These are phyloP conservation scores for Bolboschoenus planiculmis DNA, from an alignment of 176 grass and related monocot genomes.

Conservation along the genomic window DNA sequence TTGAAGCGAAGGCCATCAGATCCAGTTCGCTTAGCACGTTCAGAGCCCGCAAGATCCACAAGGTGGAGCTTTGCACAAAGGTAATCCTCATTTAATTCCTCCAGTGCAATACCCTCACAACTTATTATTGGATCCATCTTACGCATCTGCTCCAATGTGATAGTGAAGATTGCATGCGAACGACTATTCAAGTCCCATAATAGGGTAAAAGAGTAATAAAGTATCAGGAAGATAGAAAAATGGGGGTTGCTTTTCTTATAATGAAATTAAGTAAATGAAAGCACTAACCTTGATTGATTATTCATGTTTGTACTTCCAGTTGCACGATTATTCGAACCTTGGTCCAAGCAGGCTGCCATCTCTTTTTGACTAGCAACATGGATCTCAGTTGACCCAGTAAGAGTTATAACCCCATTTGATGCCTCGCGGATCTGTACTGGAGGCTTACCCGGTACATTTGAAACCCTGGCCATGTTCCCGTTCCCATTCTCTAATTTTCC, in stretches of 20 bases:
- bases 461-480: constrained; percentile 42
- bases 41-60: constrained; percentile 96
- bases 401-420: constrained; percentile 91
- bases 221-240: not conserved
- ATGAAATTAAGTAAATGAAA: not conserved
- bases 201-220: not conserved
- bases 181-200: constrained; percentile 48
- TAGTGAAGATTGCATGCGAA: constrained; percentile 99
- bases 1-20: constrained; percentile 97
- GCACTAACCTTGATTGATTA: constrained; percentile 83
- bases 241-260: not conserved
- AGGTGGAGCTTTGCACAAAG: constrained; percentile 94
- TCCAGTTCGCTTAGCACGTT: constrained; percentile 90
- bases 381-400: constrained; percentile 84
- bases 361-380: constrained; percentile 81
- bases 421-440: constrained; percentile 94
- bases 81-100: constrained; percentile 84
- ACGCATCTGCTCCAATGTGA: constrained; percentile 99
- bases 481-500: constrained; percentile 66
- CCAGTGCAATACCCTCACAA: constrained; percentile 59
- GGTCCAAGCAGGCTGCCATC: constrained; percentile 80
- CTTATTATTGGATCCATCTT: constrained; percentile 62
- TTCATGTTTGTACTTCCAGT: constrained; percentile 99
- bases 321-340: constrained; percentile 71
- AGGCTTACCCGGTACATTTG: constrained; percentile 58